Evolutionary conservation across 257 asterid genomes (phyloP).

Genomic region (Lantana camara): DNA sequence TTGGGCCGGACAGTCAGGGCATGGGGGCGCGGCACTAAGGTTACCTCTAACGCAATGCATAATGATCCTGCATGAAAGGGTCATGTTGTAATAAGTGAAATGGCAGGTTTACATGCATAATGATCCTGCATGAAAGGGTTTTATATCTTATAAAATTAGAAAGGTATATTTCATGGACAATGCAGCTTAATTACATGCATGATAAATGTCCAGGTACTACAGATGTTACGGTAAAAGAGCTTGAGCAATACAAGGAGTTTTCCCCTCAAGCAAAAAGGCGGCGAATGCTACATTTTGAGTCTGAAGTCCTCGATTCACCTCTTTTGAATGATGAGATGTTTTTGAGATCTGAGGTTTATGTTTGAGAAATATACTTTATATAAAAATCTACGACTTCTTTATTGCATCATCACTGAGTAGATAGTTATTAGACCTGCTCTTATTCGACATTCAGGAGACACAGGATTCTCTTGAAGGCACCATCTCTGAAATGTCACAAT

Average conservation of each 20-base stretch:
- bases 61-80: no score
- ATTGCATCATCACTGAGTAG: neutral
- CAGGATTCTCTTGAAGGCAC: conserved; percentile 59
- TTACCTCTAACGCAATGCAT: no score
- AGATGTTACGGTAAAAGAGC: conserved; percentile 44
- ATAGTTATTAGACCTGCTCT: conserved; percentile 10
- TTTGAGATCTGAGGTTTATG: conserved; percentile 56
- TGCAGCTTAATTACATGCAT: conserved; percentile 9
- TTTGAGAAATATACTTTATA: neutral
- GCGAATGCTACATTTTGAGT: conserved; percentile 62
- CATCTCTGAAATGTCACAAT: conserved; percentile 57
- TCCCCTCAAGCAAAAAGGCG: conserved; percentile 62
- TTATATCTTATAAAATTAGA: conserved; percentile 3
- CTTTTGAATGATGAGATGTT: conserved; percentile 37
- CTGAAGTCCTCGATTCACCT: conserved; percentile 46
- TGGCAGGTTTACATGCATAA: no score
- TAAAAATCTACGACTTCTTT: neutral
- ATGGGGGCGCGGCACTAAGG: no score
- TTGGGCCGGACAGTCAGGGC: no score
- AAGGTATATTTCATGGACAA: neutral
- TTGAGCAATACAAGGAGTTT: conserved; percentile 44
- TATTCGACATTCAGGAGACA: conserved; percentile 45
- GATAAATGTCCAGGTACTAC: conserved; percentile 23
- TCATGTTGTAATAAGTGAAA: no score
- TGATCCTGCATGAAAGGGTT: neutral